Conservation (phyloP, 2,329 filamentous ascomycete species). For the Penicillium hordei region DNA sequence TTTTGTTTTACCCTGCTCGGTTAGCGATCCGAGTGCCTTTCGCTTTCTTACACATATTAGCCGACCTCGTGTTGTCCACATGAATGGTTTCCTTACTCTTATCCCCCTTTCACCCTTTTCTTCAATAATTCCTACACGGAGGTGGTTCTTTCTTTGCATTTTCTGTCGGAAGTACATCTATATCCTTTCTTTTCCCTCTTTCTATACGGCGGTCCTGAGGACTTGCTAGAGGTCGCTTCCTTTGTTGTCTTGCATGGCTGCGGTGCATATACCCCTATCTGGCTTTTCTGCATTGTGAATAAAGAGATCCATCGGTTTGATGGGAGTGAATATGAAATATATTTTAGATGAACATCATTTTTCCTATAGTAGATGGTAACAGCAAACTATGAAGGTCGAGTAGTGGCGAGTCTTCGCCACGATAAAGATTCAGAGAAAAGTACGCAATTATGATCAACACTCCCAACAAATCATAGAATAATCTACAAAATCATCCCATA, state of each 20-base stretch:
- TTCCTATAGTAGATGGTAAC: background rate
- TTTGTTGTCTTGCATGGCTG: conserved; percentile 31
- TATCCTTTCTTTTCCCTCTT: conserved; percentile 17
- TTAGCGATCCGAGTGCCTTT: conserved; percentile 26
- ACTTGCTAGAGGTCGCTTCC: conserved; percentile 23
- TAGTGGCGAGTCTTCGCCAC: conserved; percentile 3
- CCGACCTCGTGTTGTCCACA: conserved; percentile 28
- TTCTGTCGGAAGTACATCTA: conserved; percentile 18
- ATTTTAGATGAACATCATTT: background rate
- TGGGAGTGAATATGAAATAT: conserved; percentile 14
- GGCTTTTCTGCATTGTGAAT: conserved; percentile 30
- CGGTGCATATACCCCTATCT: conserved; percentile 36
- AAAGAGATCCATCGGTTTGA: conserved; percentile 17
- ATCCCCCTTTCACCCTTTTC: conserved; percentile 9
- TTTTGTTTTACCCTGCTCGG: conserved; percentile 13
- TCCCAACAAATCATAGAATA: background rate
- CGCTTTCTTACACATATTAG: conserved; percentile 30
- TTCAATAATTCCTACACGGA: conserved; percentile 20
- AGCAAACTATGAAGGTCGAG: background rate
- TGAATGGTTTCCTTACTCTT: conserved; percentile 16
- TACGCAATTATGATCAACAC: background rate
- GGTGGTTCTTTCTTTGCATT: conserved; percentile 19
- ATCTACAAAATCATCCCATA: background rate
- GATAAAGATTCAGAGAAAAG: background rate
- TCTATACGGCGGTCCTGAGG: conserved; percentile 13